Evolutionary conservation across 768 basidiomycete genomes (phyloP).

Genomic region (Punctularia strigosozonata): DNA sequence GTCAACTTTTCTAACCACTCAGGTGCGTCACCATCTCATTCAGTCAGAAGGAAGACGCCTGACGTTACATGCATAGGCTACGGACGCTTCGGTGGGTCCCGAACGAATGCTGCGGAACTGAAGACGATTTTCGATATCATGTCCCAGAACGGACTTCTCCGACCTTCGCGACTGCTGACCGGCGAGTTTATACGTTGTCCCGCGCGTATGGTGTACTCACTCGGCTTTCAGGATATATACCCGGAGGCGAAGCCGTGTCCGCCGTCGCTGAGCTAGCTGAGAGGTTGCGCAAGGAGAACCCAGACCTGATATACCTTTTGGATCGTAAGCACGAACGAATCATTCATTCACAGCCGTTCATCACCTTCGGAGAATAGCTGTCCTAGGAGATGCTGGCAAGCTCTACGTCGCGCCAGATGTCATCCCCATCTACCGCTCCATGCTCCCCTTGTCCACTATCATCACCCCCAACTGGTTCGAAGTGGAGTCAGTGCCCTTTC

Average conservation of each 20-base stretch:
- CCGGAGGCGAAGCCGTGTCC: slow-evolving; percentile 65
- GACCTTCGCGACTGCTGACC: slow-evolving; percentile 66
- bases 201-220: background rate
- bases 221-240: slow-evolving; percentile 63
- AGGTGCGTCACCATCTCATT: slow-evolving; percentile 30
- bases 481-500: slow-evolving; percentile 57
- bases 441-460: slow-evolving; percentile 77
- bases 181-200: slow-evolving; percentile 27
- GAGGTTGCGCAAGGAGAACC: slow-evolving; percentile 45
- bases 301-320: slow-evolving; percentile 70
- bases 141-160: slow-evolving; percentile 64
- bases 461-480: slow-evolving; percentile 99
- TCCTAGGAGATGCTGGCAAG: slow-evolving; percentile 84
- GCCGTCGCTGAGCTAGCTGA: slow-evolving; percentile 52
- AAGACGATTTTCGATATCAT: slow-evolving; percentile 59
- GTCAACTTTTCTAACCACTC: slow-evolving; percentile 95
- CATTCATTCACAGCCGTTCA: background rate
- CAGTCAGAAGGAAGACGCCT: background rate
- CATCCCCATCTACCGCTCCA: slow-evolving; percentile 71
- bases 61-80: slow-evolving; percentile 46
- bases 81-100: slow-evolving; percentile 68
- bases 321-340: slow-evolving; percentile 56
- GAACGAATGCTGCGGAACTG: slow-evolving; percentile 70
- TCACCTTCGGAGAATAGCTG: slow-evolving; percentile 58
- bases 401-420: slow-evolving; percentile 86